Evolutionary conservation across 78 protist genomes (phyloP).

Genomic region (Salpingoeca rosetta): DNA sequence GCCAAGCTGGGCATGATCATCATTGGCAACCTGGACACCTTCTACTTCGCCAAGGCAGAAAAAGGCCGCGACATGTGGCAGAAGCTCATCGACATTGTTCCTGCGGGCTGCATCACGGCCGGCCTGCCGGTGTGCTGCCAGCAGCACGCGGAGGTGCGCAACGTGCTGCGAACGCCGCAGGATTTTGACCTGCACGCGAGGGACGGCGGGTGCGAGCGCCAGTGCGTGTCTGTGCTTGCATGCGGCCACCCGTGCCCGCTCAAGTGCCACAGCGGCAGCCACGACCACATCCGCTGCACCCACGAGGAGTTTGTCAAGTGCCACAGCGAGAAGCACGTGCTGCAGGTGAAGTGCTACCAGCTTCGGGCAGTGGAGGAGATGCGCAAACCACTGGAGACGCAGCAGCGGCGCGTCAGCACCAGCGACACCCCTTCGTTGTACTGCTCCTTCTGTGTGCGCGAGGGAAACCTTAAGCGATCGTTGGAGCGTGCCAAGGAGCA

Average conservation of each 20-base stretch:
- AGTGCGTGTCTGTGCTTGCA: conserved; percentile 13
- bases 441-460: too few species aligned
- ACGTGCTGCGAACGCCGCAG: neutral
- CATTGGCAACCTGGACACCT: conserved; percentile 35
- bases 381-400: too few species aligned
- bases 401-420: too few species aligned
- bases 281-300: too few species aligned
- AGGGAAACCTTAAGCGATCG: too few species aligned
- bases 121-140: conserved; percentile 8
- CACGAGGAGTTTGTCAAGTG: too few species aligned
- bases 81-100: neutral
- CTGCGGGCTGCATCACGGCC: neutral
- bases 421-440: too few species aligned
- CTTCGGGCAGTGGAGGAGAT: too few species aligned
- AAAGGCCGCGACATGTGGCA: neutral
- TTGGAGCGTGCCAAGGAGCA: too few species aligned
- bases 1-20: conserved; percentile 61
- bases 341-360: too few species aligned
- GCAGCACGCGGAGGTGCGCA: conserved; percentile 6
- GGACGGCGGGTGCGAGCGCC: conserved; percentile 55
- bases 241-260: conserved; percentile 55
- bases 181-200: conserved; percentile 21
- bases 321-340: too few species aligned
- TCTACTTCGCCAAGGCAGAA: neutral
- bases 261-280: conserved; percentile 42